Conservation (phyloP, 148 eudicot species). For the Arbutus unedo region DNA sequence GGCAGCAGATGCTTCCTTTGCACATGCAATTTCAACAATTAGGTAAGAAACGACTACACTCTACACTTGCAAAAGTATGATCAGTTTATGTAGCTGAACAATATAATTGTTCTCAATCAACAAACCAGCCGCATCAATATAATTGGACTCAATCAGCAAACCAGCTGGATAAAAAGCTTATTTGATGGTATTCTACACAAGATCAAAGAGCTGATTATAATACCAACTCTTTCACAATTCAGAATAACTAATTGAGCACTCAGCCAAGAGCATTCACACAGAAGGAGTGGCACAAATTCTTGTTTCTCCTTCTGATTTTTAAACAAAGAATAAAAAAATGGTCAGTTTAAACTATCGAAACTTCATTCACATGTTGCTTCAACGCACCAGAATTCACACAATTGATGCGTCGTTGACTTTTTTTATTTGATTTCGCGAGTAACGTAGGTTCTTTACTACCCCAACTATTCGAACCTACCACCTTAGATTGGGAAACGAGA, state of each 20-base stretch:
- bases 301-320: background rate
- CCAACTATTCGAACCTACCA: background rate
- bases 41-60: background rate
- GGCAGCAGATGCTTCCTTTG: constrained; percentile 80
- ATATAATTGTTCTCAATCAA: background rate
- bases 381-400: background rate
- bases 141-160: background rate
- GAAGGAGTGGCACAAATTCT: background rate
- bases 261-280: background rate
- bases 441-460: background rate
- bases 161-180: background rate
- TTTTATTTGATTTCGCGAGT: background rate
- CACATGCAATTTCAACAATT: constrained; percentile 15
- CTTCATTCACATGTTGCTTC: background rate
- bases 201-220: background rate
- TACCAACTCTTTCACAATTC: background rate
- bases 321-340: background rate
- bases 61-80: background rate
- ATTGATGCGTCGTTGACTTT: background rate
- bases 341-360: background rate
- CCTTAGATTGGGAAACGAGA: background rate
- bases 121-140: background rate
- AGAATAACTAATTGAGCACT: background rate
- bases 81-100: background rate
- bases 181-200: background rate